A percentile compares a stretch with the other conserved stretches of the same genome.
Evolutionary conservation across 2,329 filamentous ascomycete species (phyloP).

Genomic region (Aschersonia sp.): DNA sequence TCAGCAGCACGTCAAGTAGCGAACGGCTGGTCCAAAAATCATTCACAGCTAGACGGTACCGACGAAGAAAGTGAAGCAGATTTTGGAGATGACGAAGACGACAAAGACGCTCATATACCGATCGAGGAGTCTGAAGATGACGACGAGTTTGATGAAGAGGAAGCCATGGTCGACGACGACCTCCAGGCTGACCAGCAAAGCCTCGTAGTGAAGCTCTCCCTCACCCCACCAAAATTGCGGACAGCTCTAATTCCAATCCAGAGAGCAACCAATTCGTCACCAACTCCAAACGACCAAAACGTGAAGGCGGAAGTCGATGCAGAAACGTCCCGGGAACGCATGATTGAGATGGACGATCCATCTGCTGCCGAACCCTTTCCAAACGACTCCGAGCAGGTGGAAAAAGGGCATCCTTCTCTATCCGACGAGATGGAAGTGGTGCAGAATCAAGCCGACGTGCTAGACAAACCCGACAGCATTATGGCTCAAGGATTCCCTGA

Average conservation of each 20-base stretch:
- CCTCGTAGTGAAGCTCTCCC: conserved; percentile 60
- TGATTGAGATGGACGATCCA: conserved; percentile 14
- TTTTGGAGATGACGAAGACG: conserved; percentile 60
- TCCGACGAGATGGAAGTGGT: neutral
- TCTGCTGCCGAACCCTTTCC: conserved; percentile 1
- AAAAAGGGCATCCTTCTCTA: neutral
- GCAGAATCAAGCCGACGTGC: neutral
- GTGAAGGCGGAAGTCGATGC: conserved; percentile 6
- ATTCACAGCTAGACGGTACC: conserved; percentile 28
- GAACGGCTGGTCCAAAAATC: conserved; percentile 29
- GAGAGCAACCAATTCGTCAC: conserved; percentile 10
- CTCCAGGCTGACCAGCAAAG: conserved; percentile 36
- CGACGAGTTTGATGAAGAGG: conserved; percentile 42
- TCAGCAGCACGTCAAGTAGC: conserved; percentile 32
- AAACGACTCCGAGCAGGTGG: conserved; percentile 1
- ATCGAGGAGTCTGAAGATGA: conserved; percentile 46
- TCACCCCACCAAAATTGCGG: conserved; percentile 27
- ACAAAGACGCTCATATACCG: conserved; percentile 48
- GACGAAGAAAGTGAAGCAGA: conserved; percentile 61
- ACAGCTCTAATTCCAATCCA: conserved; percentile 13
- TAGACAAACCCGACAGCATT: too few relatives aligned
- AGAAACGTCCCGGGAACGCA: conserved; percentile 4
- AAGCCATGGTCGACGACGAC: conserved; percentile 39
- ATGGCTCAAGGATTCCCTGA: conserved; percentile 13
- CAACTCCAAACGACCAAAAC: conserved; percentile 9